Base-by-base conservation (phyloP, 2,329 filamentous ascomycete species). In the Microascus cirrosus region DNA sequence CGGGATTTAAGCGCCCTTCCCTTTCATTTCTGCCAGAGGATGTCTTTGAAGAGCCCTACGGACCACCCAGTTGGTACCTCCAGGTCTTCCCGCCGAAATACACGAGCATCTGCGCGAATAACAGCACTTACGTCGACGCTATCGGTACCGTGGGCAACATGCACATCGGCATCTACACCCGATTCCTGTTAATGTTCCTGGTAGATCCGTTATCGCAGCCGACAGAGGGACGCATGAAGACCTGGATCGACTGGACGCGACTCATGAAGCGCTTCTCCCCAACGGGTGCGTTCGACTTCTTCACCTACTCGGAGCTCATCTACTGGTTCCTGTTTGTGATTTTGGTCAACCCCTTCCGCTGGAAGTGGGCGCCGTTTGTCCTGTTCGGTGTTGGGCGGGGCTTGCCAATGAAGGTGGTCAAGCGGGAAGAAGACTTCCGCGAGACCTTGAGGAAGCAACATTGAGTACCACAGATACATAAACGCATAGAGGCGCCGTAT, bases 341-440 rank as follows among this genome's bases (percentile, higher is more conserved):
- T 50, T 73, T 79, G 4, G 79, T 94, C 64, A 95, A 95, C 66
- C 90, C 90, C 0, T 95, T 95, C 70, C 76, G 90, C 10, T 95
- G 90, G 89, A 95, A 95, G 74, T 95, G 90, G 90, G 88, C 86
- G 0, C 68, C 85, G 0, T 95, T 95, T 67, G 89, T 95, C 18
- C 85, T 95, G 64, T 87, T 87, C 60, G 90, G 90, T 0, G 68
- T 93, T 34, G 89, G 87, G 0, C 76, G 81, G 51, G 75, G 75
- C 22, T 67, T 94, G 53, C 90, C 90, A 0, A 76, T 81, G 69
- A 75, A 73, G 15, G 75, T 94, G 28, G 84, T 93, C 0, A 74
- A 80, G 62, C 73, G 80, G 18, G 90, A 95, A 71, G 80, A 86
- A 22, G n/a, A n/a, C 7, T 50, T 50, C 22, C 45, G 45, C 45